Base-by-base conservation (phyloP, 202 grass and related monocot genomes). In the Musa balbisiana region DNA sequence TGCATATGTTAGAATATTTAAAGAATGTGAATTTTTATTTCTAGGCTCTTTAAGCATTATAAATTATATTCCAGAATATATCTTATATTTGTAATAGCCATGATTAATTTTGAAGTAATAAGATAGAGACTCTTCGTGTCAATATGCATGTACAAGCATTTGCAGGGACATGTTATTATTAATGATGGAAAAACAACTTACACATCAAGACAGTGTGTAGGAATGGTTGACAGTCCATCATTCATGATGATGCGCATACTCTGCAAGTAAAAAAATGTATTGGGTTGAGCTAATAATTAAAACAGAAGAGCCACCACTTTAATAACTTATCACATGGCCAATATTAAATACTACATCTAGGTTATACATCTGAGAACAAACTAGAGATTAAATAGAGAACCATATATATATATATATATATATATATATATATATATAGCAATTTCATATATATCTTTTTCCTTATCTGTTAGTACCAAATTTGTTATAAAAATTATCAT, bases 231-330 rank as follows among this genome's bases (percentile, higher is more conserved):
- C 67, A 98, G 82, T 74, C 91, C 94, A 84, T 98, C 94, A 79
- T 98, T 98, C 94, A 98, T 98, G 76, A 98, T 94, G 65, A 93
- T 87, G 50, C 94, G 94, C 84, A 93, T 78, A 53, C 94, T 93
- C 94, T 98, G 87, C 71, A 89, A 81, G 80, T 70, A 70, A 33
- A 91, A 91, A 74, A 49, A 63, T 69, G 24, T 10, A 67, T 64
- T 22, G 15, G 51, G 77, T 80, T 83, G 51, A 83, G 62, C 9
- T 55, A 74, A 74, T 71, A 54, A 67, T 55, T 68, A 66, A 81
- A 80, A 21, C 49, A 71, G 64, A 50, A 20, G 56, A 60, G 23
- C 24, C 24, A 65, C 20, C 11, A 65, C 23, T 11, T 43, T 43
- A 43, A 43, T 43, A 65, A 65, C 3, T 65, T 27, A 65, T 26